Conservation (phyloP, 2,329 filamentous ascomycete species). For the Fusarium sp. region DNA sequence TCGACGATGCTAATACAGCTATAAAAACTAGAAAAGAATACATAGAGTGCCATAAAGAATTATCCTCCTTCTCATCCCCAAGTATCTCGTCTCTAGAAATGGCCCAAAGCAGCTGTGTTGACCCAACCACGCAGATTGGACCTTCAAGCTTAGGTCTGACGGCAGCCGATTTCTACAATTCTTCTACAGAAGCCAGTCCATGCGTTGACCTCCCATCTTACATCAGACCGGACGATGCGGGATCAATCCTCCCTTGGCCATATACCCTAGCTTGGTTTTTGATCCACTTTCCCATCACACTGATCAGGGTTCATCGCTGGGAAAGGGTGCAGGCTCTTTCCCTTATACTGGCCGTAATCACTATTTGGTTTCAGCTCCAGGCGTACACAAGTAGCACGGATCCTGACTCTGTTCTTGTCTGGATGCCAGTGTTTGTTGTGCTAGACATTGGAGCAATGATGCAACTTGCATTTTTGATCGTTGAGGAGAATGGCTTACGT, state of each 20-base stretch:
- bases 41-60: no score
- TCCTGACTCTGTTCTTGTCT: neutral
- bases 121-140: no score
- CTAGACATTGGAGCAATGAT: neutral
- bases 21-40: neutral
- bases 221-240: neutral
- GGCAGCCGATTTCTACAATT: no score
- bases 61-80: neutral
- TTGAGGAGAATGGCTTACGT: neutral
- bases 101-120: neutral
- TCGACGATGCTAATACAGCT: neutral
- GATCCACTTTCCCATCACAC: neutral
- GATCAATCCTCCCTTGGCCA: slow-evolving; percentile 2
- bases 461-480: neutral
- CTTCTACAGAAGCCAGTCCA: no score
- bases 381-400: neutral
- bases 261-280: neutral
- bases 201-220: neutral
- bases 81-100: neutral
- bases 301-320: slow-evolving; percentile 1
- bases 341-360: neutral
- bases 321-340: slow-evolving; percentile 1
- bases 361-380: neutral
- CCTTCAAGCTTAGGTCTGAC: no score
- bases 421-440: neutral